Percentiles rank a stretch among this genome's conserved stretches.
Evolutionary conservation across 192 early-diverging fungal genomes (phyloP).

Genomic region (Funneliformis mosseae): DNA sequence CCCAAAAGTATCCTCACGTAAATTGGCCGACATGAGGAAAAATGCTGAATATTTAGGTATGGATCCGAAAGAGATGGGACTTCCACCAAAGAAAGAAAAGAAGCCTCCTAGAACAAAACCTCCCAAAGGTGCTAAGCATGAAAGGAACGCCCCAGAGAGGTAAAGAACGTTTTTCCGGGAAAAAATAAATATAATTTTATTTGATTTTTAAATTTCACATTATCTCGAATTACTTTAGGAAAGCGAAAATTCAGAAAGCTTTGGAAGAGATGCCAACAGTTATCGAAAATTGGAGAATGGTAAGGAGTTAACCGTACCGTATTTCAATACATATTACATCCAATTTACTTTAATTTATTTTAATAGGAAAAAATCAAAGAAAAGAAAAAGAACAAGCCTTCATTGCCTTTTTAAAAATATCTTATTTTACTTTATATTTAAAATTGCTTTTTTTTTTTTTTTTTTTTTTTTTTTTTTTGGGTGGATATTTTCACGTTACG

Average conservation of each 20-base stretch:
- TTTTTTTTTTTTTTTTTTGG: no score
- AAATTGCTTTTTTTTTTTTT: no score
- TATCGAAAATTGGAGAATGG: slow-evolving; percentile 48
- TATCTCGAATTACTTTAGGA: slow-evolving; percentile 24
- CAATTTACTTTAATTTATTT: neutral
- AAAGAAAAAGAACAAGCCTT: slow-evolving; percentile 30
- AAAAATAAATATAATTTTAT: no score
- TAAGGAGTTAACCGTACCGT: slow-evolving; percentile 10
- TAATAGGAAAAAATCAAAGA: slow-evolving; percentile 23
- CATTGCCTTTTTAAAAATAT: slow-evolving; percentile 6
- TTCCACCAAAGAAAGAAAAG: slow-evolving; percentile 40
- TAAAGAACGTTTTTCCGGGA: slow-evolving; percentile 3
- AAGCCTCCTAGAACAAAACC: slow-evolving; percentile 45
- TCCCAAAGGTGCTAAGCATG: slow-evolving; percentile 46
- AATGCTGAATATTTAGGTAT: slow-evolving; percentile 52
- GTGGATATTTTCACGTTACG: no score
- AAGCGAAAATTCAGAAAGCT: slow-evolving; percentile 47
- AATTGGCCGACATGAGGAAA: slow-evolving; percentile 66
- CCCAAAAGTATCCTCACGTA: slow-evolving; percentile 51
- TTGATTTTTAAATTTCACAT: neutral
- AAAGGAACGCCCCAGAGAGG: slow-evolving; percentile 43
- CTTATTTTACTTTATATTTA: no score
- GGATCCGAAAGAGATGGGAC: slow-evolving; percentile 55
- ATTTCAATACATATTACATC: neutral
- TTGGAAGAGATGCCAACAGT: slow-evolving; percentile 51